Conservation (phyloP, 352 stramenopile genomes). For the Phytophthora gonapodyides region DNA sequence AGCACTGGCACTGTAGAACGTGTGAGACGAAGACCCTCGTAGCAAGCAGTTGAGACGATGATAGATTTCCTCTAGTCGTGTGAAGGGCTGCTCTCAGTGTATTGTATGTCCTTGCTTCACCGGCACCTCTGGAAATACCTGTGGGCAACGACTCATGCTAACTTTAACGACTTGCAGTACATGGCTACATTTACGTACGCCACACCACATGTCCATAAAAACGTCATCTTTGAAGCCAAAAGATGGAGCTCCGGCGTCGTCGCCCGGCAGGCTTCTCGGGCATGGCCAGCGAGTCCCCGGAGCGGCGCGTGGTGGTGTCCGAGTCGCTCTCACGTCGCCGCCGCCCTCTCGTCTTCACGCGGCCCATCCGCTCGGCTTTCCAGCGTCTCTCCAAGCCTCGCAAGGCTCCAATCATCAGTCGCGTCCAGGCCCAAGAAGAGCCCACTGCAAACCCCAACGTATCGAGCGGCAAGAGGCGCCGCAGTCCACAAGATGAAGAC, state of each 20-base stretch:
- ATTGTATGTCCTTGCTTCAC: too few species aligned
- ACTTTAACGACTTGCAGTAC: too few species aligned
- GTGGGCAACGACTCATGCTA: too few species aligned
- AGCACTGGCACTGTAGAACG: too few species aligned
- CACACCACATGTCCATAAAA: background rate
- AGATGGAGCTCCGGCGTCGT: constrained; percentile 26
- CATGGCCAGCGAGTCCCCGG: background rate
- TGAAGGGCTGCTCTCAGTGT: too few species aligned
- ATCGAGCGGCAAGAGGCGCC: constrained; percentile 17
- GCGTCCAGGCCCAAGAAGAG: background rate
- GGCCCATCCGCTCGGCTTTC: constrained; percentile 14
- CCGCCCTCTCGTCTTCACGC: constrained; percentile 20
- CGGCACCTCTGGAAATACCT: too few species aligned
- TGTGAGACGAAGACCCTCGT: too few species aligned
- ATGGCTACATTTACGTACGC: constrained; percentile 2
- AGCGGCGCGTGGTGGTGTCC: constrained; percentile 6
- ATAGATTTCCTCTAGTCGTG: too few species aligned
- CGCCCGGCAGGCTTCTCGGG: constrained; percentile 11
- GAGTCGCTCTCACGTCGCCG: constrained; percentile 22
- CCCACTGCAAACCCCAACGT: background rate
- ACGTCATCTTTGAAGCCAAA: constrained; percentile 4
- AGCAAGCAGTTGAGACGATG: too few species aligned
- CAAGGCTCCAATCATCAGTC: constrained; percentile 2
- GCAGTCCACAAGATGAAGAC: constrained; percentile 1
- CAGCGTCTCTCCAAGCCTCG: constrained; percentile 28